phyloP scores from a whole-genome alignment of 441 rosid species.

The Metrosideros polymorpha region DNA sequence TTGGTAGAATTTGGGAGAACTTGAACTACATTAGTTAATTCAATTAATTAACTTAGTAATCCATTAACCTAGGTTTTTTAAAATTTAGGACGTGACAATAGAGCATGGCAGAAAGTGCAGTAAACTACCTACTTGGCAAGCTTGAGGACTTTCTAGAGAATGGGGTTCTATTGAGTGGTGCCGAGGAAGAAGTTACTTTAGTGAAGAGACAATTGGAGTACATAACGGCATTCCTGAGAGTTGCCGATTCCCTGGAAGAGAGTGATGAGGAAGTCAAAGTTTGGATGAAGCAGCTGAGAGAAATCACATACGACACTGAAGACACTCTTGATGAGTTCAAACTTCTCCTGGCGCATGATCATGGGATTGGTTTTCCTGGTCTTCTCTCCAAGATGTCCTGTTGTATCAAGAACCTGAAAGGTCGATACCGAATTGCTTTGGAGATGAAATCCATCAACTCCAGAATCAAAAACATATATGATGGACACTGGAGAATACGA shows the following conservation, averaged over 20 bases:
- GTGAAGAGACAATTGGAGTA: constrained; percentile 23
- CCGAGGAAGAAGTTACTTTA: constrained; percentile 16
- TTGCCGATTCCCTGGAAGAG: constrained; percentile 24
- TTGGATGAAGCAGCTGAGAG: constrained; percentile 39
- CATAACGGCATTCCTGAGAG: constrained; percentile 23
- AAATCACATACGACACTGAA: constrained; percentile 28
- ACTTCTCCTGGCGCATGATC: constrained; percentile 8
- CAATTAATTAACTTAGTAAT: too few species aligned
- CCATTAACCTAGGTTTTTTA: too few species aligned
- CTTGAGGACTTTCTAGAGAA: constrained; percentile 10
- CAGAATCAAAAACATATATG: background rate
- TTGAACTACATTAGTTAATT: too few species aligned
- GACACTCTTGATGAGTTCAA: constrained; percentile 40
- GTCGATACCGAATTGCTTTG: background rate
- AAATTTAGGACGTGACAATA: too few species aligned
- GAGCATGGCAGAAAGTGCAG: background rate
- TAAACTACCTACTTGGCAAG: constrained; percentile 9
- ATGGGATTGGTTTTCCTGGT: background rate
- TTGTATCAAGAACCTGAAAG: background rate
- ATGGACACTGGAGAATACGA: background rate
- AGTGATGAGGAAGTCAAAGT: constrained; percentile 26
- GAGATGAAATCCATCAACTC: background rate
- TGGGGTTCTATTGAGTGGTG: constrained; percentile 10
- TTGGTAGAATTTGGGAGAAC: too few species aligned
- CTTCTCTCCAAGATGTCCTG: background rate